A percentile compares a stretch with the other conserved stretches of the same genome.
phyloP scores from a whole-genome alignment of 2,329 filamentous ascomycete genomes.

The Penicillium expansum region DNA sequence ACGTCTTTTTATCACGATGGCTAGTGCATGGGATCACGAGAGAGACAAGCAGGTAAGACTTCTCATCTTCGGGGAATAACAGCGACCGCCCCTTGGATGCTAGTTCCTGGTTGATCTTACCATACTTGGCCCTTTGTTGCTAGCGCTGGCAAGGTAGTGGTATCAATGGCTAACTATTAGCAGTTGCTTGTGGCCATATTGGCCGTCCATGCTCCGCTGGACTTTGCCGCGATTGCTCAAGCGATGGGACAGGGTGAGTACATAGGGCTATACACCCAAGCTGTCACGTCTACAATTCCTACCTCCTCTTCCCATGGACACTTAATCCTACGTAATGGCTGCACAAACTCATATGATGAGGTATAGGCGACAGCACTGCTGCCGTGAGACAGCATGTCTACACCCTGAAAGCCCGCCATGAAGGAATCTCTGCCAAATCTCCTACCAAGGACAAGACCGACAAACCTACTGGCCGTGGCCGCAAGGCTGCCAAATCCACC shows the following conservation, averaged over 20 bases:
- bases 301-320: not conserved
- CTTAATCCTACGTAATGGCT: not conserved
- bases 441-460: not conserved
- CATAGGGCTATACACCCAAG: not conserved
- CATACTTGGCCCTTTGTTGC: too few species aligned
- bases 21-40: not conserved
- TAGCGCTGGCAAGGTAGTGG: not conserved
- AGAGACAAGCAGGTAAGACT: not conserved
- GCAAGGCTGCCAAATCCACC: not conserved
- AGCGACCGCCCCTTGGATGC: too few species aligned
- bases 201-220: not conserved
- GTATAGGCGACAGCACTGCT: not conserved
- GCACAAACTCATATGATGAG: not conserved
- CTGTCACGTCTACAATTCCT: not conserved
- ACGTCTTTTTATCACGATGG: not conserved
- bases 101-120: not conserved
- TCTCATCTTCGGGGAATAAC: not conserved
- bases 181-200: not conserved
- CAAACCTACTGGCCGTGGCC: not conserved
- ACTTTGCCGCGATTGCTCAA: not conserved
- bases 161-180: not conserved
- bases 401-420: not conserved
- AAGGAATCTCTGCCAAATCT: not conserved
- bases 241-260: not conserved
- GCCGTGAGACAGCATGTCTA: not conserved